phyloP scores from a whole-genome alignment of 495 filamentous ascomycete species.

The Talaromyces trachyspermus region DNA sequence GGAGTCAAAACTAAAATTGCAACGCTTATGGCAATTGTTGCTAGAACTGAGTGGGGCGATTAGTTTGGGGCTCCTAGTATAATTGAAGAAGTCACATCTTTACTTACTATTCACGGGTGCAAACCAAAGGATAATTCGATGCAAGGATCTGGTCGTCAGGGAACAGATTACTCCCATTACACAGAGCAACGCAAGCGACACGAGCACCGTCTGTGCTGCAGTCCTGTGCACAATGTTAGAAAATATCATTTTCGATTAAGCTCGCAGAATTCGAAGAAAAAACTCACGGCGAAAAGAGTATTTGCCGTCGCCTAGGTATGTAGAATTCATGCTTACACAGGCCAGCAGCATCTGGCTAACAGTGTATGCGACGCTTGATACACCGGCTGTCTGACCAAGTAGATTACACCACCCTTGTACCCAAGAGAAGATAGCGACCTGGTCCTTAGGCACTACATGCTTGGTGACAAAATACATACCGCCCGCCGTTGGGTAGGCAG shows the following conservation, averaged over 20 bases:
- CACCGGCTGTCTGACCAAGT: constrained; percentile 53
- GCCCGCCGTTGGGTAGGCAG: constrained; percentile 56
- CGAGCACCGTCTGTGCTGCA: constrained; percentile 53
- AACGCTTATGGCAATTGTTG: constrained; percentile 55
- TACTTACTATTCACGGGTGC: constrained; percentile 61
- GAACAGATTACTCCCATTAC: constrained; percentile 58
- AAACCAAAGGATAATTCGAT: constrained; percentile 62
- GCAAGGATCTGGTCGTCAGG: constrained; percentile 54
- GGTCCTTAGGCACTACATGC: constrained; percentile 48
- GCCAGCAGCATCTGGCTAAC: constrained; percentile 54
- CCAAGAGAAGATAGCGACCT: constrained; percentile 54
- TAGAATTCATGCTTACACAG: constrained; percentile 49
- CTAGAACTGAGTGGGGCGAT: constrained; percentile 30
- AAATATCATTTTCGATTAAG: background rate
- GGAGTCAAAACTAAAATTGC: constrained; percentile 55
- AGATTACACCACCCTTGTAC: constrained; percentile 58
- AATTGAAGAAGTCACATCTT: background rate
- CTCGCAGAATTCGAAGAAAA: background rate
- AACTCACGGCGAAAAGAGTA: constrained; percentile 39
- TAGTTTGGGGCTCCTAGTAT: background rate
- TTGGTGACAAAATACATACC: constrained; percentile 62
- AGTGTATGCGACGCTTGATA: constrained; percentile 49
- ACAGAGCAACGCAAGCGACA: constrained; percentile 51
- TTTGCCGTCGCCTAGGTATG: constrained; percentile 33
- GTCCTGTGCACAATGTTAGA: constrained; percentile 34